These are phyloP conservation scores for Pleurozium schreberi DNA, from an alignment of 225 moss, liverwort and hornwort species.

Conservation along the genomic window DNA sequence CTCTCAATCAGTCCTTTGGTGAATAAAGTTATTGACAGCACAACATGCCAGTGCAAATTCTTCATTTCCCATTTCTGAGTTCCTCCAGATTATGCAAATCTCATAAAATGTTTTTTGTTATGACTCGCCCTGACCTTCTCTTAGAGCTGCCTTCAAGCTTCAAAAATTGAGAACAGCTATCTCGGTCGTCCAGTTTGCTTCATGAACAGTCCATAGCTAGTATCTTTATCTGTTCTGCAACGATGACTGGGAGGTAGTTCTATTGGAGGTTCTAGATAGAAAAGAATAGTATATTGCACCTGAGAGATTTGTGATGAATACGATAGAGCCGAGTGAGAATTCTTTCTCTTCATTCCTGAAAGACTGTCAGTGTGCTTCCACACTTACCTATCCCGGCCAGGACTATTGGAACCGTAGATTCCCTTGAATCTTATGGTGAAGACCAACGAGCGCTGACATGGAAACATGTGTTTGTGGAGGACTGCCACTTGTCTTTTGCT, in stretches of 20 bases:
- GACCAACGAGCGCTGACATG: background rate
- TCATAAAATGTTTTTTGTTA: background rate
- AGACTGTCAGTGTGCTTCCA: background rate
- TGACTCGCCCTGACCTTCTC: background rate
- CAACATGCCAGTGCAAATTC: background rate
- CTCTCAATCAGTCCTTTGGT: background rate
- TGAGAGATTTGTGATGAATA: background rate
- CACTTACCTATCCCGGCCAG: background rate
- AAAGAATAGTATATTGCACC: background rate
- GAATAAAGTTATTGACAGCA: background rate
- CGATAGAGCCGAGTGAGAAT: background rate
- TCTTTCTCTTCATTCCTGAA: background rate
- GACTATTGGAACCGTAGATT: background rate
- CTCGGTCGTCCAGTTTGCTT: background rate
- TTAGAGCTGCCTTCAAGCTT: background rate
- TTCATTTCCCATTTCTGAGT: background rate
- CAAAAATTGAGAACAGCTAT: background rate
- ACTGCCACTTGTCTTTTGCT: background rate
- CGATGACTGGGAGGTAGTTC: background rate
- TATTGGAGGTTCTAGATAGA: background rate
- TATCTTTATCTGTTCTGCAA: background rate
- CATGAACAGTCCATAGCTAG: background rate
- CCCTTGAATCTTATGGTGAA: background rate
- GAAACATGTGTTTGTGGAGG: background rate
- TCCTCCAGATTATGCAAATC: background rate